Evolutionary conservation across 2,329 filamentous ascomycete species (phyloP).

Genomic region (Alternaria triticina): DNA sequence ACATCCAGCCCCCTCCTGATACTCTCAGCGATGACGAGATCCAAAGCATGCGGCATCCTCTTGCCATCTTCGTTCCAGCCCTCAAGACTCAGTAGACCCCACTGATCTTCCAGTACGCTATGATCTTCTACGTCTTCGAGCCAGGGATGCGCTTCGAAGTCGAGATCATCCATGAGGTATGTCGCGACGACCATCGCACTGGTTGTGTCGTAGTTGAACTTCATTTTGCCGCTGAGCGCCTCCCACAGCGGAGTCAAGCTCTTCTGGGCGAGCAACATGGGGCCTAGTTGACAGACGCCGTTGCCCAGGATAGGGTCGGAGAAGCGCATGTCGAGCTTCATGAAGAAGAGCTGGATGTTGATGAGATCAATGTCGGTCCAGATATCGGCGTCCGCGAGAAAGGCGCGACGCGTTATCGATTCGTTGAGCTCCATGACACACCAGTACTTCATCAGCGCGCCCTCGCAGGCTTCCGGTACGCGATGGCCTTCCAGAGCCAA

Average conservation of each 20-base stretch:
- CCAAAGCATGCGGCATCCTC: conserved; percentile 52
- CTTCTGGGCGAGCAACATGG: conserved; percentile 63
- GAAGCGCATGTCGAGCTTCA: conserved; percentile 76
- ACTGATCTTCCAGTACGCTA: conserved; percentile 35
- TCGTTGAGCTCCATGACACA: conserved; percentile 70
- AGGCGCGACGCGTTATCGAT: conserved; percentile 55
- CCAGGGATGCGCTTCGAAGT: conserved; percentile 24
- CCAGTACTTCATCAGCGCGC: conserved; percentile 69
- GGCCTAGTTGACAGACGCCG: conserved; percentile 45
- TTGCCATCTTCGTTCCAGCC: conserved; percentile 63
- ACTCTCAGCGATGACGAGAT: conserved; percentile 58
- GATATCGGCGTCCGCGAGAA: conserved; percentile 60
- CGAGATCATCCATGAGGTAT: conserved; percentile 28
- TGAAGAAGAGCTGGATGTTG: conserved; percentile 67
- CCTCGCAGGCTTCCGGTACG: conserved; percentile 57
- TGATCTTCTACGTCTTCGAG: conserved; percentile 32
- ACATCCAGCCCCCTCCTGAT: conserved; percentile 60
- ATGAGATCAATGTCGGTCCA: conserved; percentile 68
- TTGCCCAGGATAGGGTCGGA: conserved; percentile 66
- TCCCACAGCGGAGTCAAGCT: conserved; percentile 48
- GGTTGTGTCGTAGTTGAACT: conserved; percentile 46
- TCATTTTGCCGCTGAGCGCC: conserved; percentile 60
- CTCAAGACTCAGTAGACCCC: conserved; percentile 46
- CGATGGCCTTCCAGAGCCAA: conserved; percentile 64
- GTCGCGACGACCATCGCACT: conserved; percentile 26